These are phyloP conservation scores for Pseudoturritis turrita DNA, from an alignment of 345 rosid genomes.

Conservation along the genomic window DNA sequence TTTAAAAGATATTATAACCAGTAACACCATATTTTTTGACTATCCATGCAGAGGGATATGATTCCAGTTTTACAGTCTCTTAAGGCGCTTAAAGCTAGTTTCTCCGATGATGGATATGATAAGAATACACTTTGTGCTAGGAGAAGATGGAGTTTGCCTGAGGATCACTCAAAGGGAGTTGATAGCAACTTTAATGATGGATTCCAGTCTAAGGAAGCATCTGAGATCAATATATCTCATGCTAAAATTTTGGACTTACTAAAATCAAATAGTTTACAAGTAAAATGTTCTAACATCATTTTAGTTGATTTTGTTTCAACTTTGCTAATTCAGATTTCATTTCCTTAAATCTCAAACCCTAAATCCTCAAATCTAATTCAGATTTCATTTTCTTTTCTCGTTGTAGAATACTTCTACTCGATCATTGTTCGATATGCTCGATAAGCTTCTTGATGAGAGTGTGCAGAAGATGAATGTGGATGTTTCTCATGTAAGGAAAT, in stretches of 20 bases:
- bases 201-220: conserved; percentile 38
- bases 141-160: conserved; percentile 46
- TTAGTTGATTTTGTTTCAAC: background rate
- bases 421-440: conserved; percentile 50
- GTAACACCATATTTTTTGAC: background rate
- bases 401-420: conserved; percentile 66
- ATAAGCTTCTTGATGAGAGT: conserved; percentile 56
- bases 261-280: conserved; percentile 39
- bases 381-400: conserved; percentile 7
- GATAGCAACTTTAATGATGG: conserved; percentile 26
- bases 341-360: background rate
- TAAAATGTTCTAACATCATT: background rate
- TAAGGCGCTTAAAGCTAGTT: conserved; percentile 47
- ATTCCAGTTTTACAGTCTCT: conserved; percentile 64
- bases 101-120: conserved; percentile 30
- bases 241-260: conserved; percentile 48
- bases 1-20: too few relatives aligned
- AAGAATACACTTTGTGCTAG: conserved; percentile 31
- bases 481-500: conserved; percentile 54
- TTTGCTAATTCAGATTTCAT: background rate
- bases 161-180: conserved; percentile 17
- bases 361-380: background rate
- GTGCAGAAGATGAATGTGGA: conserved; percentile 52
- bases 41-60: conserved; percentile 52
- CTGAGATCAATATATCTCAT: conserved; percentile 43